A percentile compares a stretch with the other conserved stretches of the same genome.
Conservation (phyloP, 2,329 filamentous ascomycete genomes). For the Fusarium xyrophilum region DNA sequence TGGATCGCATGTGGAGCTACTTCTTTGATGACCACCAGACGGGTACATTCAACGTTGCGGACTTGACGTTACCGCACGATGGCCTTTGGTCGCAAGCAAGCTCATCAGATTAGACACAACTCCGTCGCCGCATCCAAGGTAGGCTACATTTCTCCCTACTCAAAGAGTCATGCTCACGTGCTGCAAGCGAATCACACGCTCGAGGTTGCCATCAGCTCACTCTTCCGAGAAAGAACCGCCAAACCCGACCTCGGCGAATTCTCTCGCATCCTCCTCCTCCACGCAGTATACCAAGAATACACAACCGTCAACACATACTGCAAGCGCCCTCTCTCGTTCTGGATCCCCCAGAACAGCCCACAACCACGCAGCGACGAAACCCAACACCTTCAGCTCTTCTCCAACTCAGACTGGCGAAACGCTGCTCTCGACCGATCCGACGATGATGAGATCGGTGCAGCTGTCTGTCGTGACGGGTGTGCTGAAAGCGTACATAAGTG, state of each 20-base stretch:
- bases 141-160: fast-evolving
- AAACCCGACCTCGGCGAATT: slow-evolving; percentile 34
- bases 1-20: slow-evolving; percentile 8
- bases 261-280: slow-evolving; percentile 30
- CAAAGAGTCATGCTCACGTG: neutral
- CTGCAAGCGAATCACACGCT: slow-evolving; percentile 28
- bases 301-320: slow-evolving; percentile 22
- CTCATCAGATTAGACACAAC: neutral
- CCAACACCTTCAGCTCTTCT: neutral
- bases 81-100: slow-evolving; percentile 7
- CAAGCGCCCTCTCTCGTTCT: slow-evolving; percentile 26
- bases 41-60: neutral
- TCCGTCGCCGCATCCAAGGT: neutral
- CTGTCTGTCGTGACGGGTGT: slow-evolving; percentile 58
- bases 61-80: slow-evolving; percentile 14
- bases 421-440: slow-evolving; percentile 57
- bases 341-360: slow-evolving; percentile 29
- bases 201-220: neutral
- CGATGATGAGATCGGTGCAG: slow-evolving; percentile 65
- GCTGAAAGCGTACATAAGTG: slow-evolving; percentile 59
- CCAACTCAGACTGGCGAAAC: slow-evolving; percentile 50
- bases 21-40: neutral
- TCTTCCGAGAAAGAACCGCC: slow-evolving; percentile 23
- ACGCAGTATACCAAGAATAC: slow-evolving; percentile 35
- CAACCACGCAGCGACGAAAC: neutral